Evolutionary conservation across 768 basidiomycete genomes (phyloP), one percentile per base, ranked within the genome.

Genomic region (Lentinus tigrinus): DNA sequence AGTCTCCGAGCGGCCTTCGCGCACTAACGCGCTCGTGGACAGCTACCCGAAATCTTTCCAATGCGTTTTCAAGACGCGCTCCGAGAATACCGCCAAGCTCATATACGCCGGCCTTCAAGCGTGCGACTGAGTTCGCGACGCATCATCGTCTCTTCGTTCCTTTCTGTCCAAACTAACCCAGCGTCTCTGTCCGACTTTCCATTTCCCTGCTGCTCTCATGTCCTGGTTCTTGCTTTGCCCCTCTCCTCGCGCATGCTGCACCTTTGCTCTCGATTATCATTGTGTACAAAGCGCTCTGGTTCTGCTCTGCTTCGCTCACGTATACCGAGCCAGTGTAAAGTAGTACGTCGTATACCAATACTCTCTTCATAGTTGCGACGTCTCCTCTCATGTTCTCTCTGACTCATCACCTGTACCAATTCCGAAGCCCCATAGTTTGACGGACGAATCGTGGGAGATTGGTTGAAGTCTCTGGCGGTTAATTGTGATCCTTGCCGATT

Each of bases 31-130:
- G 19, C 10, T 13, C 17, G 11, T 39, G 1, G 8, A n/a, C 37
- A 65, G 64, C n/a, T 58, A 63, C 56, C 64, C 64, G 21, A 13
- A 40, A 19, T 50, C 62, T 4, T 65, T 63, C 54, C 54, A 63
- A 26, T 65, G 64, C 47, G 58, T 48, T 6, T 62, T 65, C 54
- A 63, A 61, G 52, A 56, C 61, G 11, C 64, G 64, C 16, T 55
- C 61, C 5, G 43, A 47, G 11, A 19, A 43, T 17, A 56, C 61
- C 16, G 64, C 58, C 27, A 21, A 43, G 3, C 34, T 64, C 40
- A 48, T 64, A 47, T 54, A 58, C 43, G 7, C 56, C n/a, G 40
- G 43, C 4, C 34, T 48, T 14, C 24, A 42, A 19, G 58, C 58
- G 3, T 61, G 37, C 38, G 59, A 63, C 16, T 63, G 39, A 55